Evolutionary conservation across 352 stramenopile genomes (phyloP).

Genomic region (Pythium graminicola): DNA sequence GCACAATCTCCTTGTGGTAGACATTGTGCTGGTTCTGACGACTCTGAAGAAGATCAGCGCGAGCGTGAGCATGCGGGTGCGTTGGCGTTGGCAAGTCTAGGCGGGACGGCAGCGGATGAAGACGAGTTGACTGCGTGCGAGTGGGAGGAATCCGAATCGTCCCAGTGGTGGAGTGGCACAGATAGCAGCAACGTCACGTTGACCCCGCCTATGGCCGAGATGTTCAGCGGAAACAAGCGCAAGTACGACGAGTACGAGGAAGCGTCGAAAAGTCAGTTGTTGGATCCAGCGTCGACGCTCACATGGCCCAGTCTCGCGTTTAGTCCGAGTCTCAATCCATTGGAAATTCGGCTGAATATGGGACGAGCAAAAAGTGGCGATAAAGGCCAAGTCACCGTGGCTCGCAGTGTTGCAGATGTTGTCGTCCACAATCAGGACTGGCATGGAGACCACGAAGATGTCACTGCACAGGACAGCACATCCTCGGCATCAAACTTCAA

Average conservation of each 20-base stretch:
- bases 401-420: conserved; percentile 35
- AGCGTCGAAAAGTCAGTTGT: neutral
- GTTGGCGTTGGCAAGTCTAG: conserved; percentile 23
- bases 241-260: conserved; percentile 2
- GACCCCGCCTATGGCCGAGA: neutral
- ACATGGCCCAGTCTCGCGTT: conserved; percentile 23
- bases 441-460: neutral
- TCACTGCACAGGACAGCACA: neutral
- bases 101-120: neutral
- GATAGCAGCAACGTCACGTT: neutral
- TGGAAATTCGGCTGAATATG: conserved; percentile 49
- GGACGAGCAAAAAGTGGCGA: neutral
- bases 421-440: neutral
- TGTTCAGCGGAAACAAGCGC: conserved; percentile 1
- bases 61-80: conserved; percentile 15
- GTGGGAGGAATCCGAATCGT: conserved; percentile 8
- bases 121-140: neutral
- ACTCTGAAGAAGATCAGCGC: conserved; percentile 3
- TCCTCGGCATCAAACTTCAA: no score
- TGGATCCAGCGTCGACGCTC: neutral
- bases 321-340: conserved; percentile 30
- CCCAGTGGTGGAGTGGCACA: conserved; percentile 8
- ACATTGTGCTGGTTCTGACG: neutral
- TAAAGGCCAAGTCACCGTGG: conserved; percentile 8
- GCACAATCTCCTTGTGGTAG: neutral